Evolutionary conservation across 495 filamentous ascomycete genomes (phyloP).

Genomic region (Extremus antarcticus): DNA sequence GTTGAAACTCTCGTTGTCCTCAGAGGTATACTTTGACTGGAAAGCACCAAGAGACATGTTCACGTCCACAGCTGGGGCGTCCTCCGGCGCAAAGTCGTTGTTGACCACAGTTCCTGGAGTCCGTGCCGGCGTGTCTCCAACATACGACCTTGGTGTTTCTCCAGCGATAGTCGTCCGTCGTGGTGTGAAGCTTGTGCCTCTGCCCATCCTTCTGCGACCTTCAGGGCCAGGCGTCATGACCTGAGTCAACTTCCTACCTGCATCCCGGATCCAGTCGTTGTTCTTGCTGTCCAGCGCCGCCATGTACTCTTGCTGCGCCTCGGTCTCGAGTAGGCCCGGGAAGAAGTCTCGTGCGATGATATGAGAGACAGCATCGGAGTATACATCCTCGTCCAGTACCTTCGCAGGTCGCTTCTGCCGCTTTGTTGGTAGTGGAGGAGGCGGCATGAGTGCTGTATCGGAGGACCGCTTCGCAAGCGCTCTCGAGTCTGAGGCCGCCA

Average conservation of each 20-base stretch:
- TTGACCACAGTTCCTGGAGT: slow-evolving; percentile 27
- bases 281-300: slow-evolving; percentile 81
- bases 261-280: slow-evolving; percentile 72
- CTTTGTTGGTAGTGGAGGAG: slow-evolving; percentile 77
- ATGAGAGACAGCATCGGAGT: slow-evolving; percentile 79
- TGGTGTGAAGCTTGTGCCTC: slow-evolving; percentile 20
- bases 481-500: not conserved
- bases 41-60: slow-evolving; percentile 74
- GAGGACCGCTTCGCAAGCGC: slow-evolving; percentile 54
- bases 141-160: slow-evolving; percentile 45
- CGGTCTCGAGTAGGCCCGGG: slow-evolving; percentile 74
- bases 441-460: slow-evolving; percentile 66
- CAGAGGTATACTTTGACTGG: slow-evolving; percentile 85
- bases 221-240: slow-evolving; percentile 67
- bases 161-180: not conserved
- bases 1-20: slow-evolving; percentile 95
- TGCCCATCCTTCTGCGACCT: slow-evolving; percentile 18
- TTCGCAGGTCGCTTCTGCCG: slow-evolving; percentile 85
- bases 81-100: slow-evolving; percentile 13
- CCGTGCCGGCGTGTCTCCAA: slow-evolving; percentile 58
- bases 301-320: slow-evolving; percentile 83
- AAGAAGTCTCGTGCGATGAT: slow-evolving; percentile 98
- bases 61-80: slow-evolving; percentile 55
- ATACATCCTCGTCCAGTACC: slow-evolving; percentile 87
- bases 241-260: slow-evolving; percentile 58